Conservation (phyloP, 1,284 basidiomycete genomes). For the Omphalotus olearius region DNA sequence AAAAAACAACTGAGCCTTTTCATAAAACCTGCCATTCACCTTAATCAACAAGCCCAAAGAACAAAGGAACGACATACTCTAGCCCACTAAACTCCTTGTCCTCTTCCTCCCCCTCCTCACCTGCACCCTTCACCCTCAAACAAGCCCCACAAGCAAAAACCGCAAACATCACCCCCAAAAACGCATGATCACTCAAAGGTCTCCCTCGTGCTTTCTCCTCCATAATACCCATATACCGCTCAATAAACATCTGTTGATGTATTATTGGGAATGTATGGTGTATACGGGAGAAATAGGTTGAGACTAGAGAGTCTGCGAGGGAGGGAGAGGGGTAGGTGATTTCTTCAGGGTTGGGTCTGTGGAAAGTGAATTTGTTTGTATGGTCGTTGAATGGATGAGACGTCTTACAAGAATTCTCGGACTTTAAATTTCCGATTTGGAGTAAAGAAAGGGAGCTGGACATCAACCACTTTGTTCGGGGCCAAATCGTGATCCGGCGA, state of each 20-base stretch:
- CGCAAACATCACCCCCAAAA: conserved; percentile 17
- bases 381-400: too few species aligned
- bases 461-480: conserved; percentile 6
- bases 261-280: conserved; percentile 20
- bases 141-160: conserved; percentile 20
- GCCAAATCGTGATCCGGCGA: conserved; percentile 10
- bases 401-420: conserved; percentile 14
- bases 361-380: too few species aligned
- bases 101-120: too few species aligned
- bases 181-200: conserved; percentile 14
- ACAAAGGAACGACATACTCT: conserved; percentile 14
- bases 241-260: conserved; percentile 18
- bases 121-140: background rate
- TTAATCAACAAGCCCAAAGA: background rate
- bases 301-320: conserved; percentile 18
- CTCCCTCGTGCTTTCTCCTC: conserved; percentile 10
- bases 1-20: conserved; percentile 17
- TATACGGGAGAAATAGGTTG: conserved; percentile 16
- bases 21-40: conserved; percentile 13
- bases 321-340: conserved; percentile 16
- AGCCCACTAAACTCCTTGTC: conserved; percentile 14
- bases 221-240: conserved; percentile 17
- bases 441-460: conserved; percentile 17
- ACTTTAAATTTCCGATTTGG: conserved; percentile 13
- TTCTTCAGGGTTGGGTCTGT: conserved; percentile 17